These are phyloP conservation scores for Malassezia nana DNA, from an alignment of 1,284 basidiomycete genomes.

Conservation along the genomic window DNA sequence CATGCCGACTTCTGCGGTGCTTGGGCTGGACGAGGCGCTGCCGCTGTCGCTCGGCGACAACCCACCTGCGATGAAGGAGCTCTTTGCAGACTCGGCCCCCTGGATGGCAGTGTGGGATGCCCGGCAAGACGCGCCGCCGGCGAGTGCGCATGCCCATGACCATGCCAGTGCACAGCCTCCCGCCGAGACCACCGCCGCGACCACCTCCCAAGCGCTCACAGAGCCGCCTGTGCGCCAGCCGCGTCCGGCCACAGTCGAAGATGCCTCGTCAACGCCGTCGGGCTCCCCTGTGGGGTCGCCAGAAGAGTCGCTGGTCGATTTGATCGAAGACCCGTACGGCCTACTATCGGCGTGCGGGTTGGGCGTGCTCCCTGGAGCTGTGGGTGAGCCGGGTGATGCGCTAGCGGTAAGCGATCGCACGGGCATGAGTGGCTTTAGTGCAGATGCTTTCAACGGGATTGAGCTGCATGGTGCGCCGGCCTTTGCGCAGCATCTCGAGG, in stretches of 20 bases:
- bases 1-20: neutral
- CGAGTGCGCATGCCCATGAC: neutral
- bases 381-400: neutral
- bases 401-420: constrained; percentile 9
- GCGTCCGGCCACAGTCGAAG: constrained; percentile 42
- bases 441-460: constrained; percentile 32
- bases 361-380: constrained; percentile 21
- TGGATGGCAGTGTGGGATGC: constrained; percentile 1
- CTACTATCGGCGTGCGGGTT: constrained; percentile 36
- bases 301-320: constrained; percentile 28
- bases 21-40: neutral
- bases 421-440: constrained; percentile 15
- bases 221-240: constrained; percentile 19
- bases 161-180: neutral
- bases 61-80: neutral
- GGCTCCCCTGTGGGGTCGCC: constrained; percentile 20
- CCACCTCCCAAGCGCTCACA: neutral
- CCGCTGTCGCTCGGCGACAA: neutral
- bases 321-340: constrained; percentile 44
- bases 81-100: neutral
- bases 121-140: neutral
- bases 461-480: constrained; percentile 28
- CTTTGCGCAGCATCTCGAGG: constrained; percentile 26
- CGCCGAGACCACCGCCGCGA: neutral
- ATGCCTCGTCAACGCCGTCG: constrained; percentile 27